These are phyloP conservation scores for Wallacemonas rigidus DNA, from an alignment of 208 protist species.

Conservation along the genomic window DNA sequence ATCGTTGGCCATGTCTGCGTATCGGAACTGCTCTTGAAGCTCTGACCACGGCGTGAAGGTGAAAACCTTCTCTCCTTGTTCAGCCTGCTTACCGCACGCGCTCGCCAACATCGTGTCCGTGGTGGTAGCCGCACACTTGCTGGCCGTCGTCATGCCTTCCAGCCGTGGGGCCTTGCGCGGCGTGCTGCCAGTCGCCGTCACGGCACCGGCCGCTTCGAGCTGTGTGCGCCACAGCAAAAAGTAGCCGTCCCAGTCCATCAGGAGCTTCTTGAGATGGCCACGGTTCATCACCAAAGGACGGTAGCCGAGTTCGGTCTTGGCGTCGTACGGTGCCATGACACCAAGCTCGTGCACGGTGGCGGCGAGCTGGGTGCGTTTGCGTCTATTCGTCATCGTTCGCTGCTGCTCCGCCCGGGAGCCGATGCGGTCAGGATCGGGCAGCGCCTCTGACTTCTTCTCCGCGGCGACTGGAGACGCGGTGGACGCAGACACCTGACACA, in stretches of 20 bases:
- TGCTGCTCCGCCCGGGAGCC: background rate
- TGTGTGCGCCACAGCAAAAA: slow-evolving; percentile 9
- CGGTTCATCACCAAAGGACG: slow-evolving; percentile 26
- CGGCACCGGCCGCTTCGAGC: background rate
- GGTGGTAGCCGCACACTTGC: no score
- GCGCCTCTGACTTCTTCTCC: background rate
- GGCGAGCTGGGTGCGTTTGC: slow-evolving; percentile 20
- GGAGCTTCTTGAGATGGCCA: slow-evolving; percentile 20
- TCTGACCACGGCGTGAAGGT: slow-evolving; percentile 18
- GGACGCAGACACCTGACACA: background rate
- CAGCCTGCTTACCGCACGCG: no score
- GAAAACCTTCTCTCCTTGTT: slow-evolving; percentile 4
- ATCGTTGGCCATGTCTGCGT: slow-evolving; percentile 59
- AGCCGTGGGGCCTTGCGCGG: background rate
- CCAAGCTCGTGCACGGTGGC: slow-evolving; percentile 31
- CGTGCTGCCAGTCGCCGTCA: background rate
- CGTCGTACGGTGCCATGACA: slow-evolving; percentile 38
- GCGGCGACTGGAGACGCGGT: background rate
- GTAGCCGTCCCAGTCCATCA: slow-evolving; percentile 24
- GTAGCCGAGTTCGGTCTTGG: slow-evolving; percentile 44
- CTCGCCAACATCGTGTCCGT: no score
- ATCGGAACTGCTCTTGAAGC: slow-evolving; percentile 36
- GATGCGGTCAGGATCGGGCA: background rate
- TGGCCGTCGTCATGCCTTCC: background rate
- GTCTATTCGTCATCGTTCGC: background rate